A percentile compares a stretch with the other conserved stretches of the same genome.
These are phyloP conservation scores for Fraxinus pennsylvanica DNA, from an alignment of 257 asterid species.

Conservation along the genomic window DNA sequence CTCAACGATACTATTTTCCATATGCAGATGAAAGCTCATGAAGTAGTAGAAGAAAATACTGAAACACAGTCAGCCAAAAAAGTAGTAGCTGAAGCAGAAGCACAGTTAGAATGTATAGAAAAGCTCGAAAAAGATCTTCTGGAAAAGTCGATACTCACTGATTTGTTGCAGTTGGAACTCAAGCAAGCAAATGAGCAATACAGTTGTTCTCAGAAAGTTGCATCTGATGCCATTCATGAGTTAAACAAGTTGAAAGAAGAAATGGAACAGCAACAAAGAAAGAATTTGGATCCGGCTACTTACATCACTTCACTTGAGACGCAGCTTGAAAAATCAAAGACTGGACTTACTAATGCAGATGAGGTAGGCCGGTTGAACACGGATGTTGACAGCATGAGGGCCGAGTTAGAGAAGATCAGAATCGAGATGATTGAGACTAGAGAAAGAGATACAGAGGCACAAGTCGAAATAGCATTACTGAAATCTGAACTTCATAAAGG, in stretches of 20 bases:
- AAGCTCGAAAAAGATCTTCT: slow-evolving; percentile 32
- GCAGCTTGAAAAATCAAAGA: slow-evolving; percentile 35
- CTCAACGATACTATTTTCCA: slow-evolving; percentile 27
- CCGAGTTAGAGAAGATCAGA: slow-evolving; percentile 36
- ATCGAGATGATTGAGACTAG: not conserved
- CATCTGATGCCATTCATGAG: slow-evolving; percentile 36
- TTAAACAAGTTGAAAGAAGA: slow-evolving; percentile 32
- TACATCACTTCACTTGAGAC: slow-evolving; percentile 38
- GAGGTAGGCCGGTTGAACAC: slow-evolving; percentile 15
- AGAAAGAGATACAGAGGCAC: slow-evolving; percentile 44
- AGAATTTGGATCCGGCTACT: slow-evolving; percentile 38
- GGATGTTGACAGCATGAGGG: slow-evolving; percentile 13
- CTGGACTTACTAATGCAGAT: slow-evolving; percentile 25
- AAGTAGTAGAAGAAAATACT: slow-evolving; percentile 23
- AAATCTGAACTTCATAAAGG: slow-evolving; percentile 56
- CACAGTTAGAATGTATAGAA: slow-evolving; percentile 1
- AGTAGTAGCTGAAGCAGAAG: slow-evolving; percentile 20
- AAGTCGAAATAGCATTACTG: slow-evolving; percentile 51
- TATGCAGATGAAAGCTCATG: slow-evolving; percentile 24
- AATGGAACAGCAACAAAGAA: slow-evolving; percentile 35
- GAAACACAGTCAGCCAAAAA: slow-evolving; percentile 26
- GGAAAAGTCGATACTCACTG: slow-evolving; percentile 36
- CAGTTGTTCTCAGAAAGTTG: slow-evolving; percentile 26
- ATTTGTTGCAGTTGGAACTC: slow-evolving; percentile 37
- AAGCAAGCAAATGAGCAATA: slow-evolving; percentile 35